phyloP scores from a whole-genome alignment of 768 basidiomycete species.

The Piloderma croceum region DNA sequence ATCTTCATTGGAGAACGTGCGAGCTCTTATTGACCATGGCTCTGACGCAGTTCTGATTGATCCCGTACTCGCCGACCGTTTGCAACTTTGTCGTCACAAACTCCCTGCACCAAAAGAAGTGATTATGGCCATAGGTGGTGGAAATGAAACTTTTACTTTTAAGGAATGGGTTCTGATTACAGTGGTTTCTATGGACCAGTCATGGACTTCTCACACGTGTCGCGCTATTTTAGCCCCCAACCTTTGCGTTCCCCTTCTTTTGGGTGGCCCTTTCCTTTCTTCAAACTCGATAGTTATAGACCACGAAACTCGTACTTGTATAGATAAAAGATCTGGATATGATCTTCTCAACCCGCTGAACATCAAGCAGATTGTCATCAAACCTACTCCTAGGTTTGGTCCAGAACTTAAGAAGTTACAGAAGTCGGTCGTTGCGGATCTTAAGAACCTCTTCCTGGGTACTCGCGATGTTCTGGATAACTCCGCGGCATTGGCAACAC shows the following conservation, averaged over 20 bases:
- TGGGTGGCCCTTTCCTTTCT: slow-evolving; percentile 6
- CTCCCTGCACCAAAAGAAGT: slow-evolving; percentile 8
- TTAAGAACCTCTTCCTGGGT: too few relatives aligned
- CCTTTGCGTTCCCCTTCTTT: slow-evolving; percentile 2
- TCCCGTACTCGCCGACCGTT: neutral
- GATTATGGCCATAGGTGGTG: neutral
- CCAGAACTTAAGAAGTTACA: too few relatives aligned
- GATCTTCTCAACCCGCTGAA: too few relatives aligned
- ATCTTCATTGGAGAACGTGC: too few relatives aligned
- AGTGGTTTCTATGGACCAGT: slow-evolving; percentile 5
- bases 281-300: too few relatives aligned
- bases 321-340: neutral
- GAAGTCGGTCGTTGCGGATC: too few relatives aligned
- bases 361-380: too few relatives aligned
- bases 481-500: too few relatives aligned
- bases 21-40: slow-evolving; percentile 15
- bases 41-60: slow-evolving; percentile 25
- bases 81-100: slow-evolving; percentile 4
- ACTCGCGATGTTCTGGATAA: too few relatives aligned
- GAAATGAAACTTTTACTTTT: neutral
- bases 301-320: too few relatives aligned
- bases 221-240: slow-evolving; percentile 1
- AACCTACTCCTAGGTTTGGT: too few relatives aligned
- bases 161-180: slow-evolving; percentile 12
- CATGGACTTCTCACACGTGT: slow-evolving; percentile 4